Evolutionary conservation across 2,329 filamentous ascomycete species (phyloP), one percentile per base, ranked within the genome.

Genomic region (Aspergillus bombycis): DNA sequence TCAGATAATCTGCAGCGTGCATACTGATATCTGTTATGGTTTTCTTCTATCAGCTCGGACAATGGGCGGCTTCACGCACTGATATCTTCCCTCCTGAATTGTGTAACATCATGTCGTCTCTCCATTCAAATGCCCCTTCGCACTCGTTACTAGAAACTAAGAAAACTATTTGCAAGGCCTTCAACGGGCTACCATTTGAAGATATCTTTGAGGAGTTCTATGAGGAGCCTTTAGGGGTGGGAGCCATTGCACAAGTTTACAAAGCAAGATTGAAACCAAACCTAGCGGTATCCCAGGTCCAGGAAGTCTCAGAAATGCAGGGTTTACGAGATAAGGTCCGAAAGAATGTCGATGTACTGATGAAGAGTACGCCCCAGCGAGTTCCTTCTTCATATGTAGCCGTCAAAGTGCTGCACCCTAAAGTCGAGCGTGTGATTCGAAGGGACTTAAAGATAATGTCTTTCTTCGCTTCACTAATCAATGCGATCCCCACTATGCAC

Each of bases 141-240:
- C 95, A 99, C 78, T 93, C 94, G 0, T 82, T 99, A 58, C 84
- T 86, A 56, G 85, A 88, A 28, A 97, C 95, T 0, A 93, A 92
- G 75, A 83, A 83, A 67, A 98, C 89, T 3, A 89, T 99, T 30
- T 85, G 88, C 69, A 86, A 88, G 41, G 94, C 95, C 0, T 99
- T 99, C 74, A 88, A 89, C 62, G 92, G 91, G 1, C 85, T 91
- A 61, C 72, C 79, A 0, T 97, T 99, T 68, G 89, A 94, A 14
- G 92, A 96, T 6, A 97, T 99, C 64, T 99, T 99, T 71, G 92
- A 96, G 34, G 95, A 98, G 75, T 99, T 99, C 69, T 85, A 97
- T 32, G 92, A 96, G 78, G 88, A 84, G 68, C 95, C 95, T 0
- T 82, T 99, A 0, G 95, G 95, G 1, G 94, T 98, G 0, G 95